Conservation (phyloP, 305 asterid genomes). For the Rubia balearica region DNA sequence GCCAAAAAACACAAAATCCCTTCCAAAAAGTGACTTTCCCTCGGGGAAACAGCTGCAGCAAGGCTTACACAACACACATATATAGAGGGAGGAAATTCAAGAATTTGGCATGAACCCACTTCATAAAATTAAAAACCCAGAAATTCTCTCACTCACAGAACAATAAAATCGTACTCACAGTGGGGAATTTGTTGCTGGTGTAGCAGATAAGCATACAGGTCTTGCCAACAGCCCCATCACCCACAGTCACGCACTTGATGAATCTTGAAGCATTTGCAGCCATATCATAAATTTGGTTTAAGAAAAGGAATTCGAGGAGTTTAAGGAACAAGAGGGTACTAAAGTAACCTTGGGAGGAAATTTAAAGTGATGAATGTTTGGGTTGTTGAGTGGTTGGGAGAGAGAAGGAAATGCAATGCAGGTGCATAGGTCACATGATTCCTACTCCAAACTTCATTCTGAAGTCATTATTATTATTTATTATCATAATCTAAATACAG, state of each 20-base stretch:
- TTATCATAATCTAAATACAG: not conserved
- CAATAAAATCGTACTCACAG: conserved; percentile 42
- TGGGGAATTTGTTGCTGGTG: conserved; percentile 93
- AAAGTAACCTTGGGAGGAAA: conserved; percentile 3
- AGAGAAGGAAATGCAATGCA: conserved; percentile 20
- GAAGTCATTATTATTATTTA: conserved; percentile 4
- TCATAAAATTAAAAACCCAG: conserved; percentile 1
- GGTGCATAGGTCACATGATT: conserved; percentile 51
- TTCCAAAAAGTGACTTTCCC: conserved; percentile 27
- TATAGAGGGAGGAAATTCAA: conserved; percentile 11
- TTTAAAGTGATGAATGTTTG: conserved; percentile 13
- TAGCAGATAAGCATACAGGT: conserved; percentile 99
- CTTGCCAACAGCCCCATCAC: conserved; percentile 99
- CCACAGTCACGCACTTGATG: conserved; percentile 97
- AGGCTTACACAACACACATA: conserved; percentile 29
- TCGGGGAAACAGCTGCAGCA: conserved; percentile 18
- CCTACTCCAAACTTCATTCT: conserved; percentile 21
- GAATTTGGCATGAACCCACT: not conserved
- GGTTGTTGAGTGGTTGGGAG: conserved; percentile 35
- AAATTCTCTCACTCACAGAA: not conserved
- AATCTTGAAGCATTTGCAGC: conserved; percentile 76
- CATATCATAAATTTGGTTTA: conserved; percentile 39
- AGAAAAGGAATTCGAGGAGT: not conserved
- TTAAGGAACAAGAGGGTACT: conserved; percentile 5
- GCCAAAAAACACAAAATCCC: conserved; percentile 15